A percentile compares a stretch with the other conserved stretches of the same genome.
Conservation (phyloP, 2,329 filamentous ascomycete species). For the Magnaporthiopsis poae region DNA sequence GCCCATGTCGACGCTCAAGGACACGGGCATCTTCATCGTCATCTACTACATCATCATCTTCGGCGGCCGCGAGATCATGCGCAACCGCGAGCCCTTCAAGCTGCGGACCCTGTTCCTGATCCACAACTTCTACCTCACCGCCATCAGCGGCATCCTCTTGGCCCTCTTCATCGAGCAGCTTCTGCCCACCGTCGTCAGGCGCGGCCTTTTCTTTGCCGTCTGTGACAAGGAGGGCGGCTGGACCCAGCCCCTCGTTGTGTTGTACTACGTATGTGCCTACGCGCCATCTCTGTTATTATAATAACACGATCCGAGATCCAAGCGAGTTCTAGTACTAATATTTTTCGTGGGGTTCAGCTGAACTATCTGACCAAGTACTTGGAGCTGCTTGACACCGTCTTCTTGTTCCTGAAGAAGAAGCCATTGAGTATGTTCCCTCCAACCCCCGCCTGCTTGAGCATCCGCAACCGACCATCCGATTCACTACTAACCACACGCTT, state of each 20-base stretch:
- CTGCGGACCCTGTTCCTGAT: conserved; percentile 84
- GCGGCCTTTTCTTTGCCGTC: conserved; percentile 82
- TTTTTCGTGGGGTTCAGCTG: conserved; percentile 45
- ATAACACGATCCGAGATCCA: neutral
- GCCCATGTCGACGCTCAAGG: conserved; percentile 79
- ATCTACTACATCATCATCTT: conserved; percentile 92
- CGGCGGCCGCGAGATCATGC: conserved; percentile 85
- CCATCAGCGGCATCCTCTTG: conserved; percentile 71
- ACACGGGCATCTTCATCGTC: conserved; percentile 69
- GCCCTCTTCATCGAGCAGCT: conserved; percentile 85
- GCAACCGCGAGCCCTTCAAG: conserved; percentile 73
- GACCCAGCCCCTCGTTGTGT: conserved; percentile 82
- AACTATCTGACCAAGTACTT: conserved; percentile 98
- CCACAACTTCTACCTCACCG: conserved; percentile 90
- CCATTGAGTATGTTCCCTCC: conserved; percentile 57
- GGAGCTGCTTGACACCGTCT: conserved; percentile 88
- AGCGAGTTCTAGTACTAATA: neutral
- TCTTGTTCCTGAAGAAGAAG: conserved; percentile 99
- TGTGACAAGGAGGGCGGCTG: conserved; percentile 75
- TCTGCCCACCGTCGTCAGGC: conserved; percentile 66
- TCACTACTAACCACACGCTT: conserved; percentile 15
- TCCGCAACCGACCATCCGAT: neutral
- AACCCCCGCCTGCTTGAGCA: neutral
- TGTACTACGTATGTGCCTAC: conserved; percentile 76
- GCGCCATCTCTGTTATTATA: neutral